Base-by-base conservation (phyloP, 192 early-diverging fungal genomes). In the Dimargaris verticillata region DNA sequence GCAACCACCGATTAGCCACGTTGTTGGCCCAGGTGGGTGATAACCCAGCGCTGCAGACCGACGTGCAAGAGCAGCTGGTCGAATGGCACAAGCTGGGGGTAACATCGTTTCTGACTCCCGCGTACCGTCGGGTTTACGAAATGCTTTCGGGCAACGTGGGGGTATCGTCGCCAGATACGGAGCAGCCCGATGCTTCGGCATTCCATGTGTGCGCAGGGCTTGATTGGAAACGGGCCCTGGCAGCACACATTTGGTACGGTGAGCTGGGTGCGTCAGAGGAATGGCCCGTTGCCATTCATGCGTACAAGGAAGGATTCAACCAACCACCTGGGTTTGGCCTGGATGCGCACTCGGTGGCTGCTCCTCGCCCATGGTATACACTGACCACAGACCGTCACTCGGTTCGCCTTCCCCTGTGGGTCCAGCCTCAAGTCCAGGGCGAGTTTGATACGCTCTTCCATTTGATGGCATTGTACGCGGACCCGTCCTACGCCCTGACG, bases 1-100 rank as follows among this genome's bases (percentile, higher is more conserved):
- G 76, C 22, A 78, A 92, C 67, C 81, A 83, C 61, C 77, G 80
- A 1, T 74, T 93, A 33, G 87, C 91, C 0, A 89, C 85, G 9
- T 69, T 93, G 29, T 54, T 96, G 26, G 64, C 85, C 7, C 93
- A 93, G 67, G 64, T 85, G 3, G 80, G 72, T 60, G 88, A 76
- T 15, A 82, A 80, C 62, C 74, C 64, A 49, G 55, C 67, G 63
- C 13, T 45, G 62, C 63, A 73, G 53, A 59, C 69, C 0, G 53
- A 61, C 54, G 61, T 81, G 5, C 49, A 64, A 43, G 58, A 69
- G 15, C 80, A 81, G 44, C 44, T 81, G 58, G 43, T 49, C 18
- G 55, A 68, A 9, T 81, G 72, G 60, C 61, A 67, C 24, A 54
- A 65, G 0, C 50, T 52, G 22, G 38, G 64, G 17, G 29, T 29